Evolutionary conservation across 306 rosid species (phyloP).

Genomic region (Elaeagnus macrophylla): DNA sequence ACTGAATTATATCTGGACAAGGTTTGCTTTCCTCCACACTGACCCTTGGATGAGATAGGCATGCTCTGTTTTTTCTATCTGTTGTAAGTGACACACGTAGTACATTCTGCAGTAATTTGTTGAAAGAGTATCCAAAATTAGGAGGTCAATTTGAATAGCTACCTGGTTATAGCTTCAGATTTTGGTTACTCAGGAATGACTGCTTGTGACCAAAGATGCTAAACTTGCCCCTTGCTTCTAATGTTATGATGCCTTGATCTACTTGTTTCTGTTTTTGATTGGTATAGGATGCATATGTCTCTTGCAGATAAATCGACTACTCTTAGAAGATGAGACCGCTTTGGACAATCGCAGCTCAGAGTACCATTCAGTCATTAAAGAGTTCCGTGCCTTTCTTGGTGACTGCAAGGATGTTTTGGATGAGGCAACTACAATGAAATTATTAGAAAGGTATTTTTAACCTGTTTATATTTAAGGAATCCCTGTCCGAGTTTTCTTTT

Average conservation of each 20-base stretch:
- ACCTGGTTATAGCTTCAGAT: too few relatives aligned
- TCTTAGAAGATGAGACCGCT: constrained; percentile 86
- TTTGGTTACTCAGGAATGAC: too few relatives aligned
- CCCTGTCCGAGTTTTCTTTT: background rate
- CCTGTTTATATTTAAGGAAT: constrained; percentile 2
- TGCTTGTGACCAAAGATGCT: background rate
- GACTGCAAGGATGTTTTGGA: constrained; percentile 92
- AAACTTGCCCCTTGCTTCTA: background rate
- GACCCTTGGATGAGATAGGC: constrained; percentile 17
- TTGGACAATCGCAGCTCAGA: constrained; percentile 54
- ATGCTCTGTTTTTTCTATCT: constrained; percentile 12
- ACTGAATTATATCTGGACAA: constrained; percentile 94
- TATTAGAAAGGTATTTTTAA: constrained; percentile 57
- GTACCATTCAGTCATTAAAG: constrained; percentile 67
- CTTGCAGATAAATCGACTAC: constrained; percentile 74
- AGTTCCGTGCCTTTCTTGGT: constrained; percentile 90
- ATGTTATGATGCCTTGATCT: constrained; percentile 3
- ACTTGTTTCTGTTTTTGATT: constrained; percentile 13
- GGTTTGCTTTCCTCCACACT: too few relatives aligned
- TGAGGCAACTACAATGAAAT: constrained; percentile 89
- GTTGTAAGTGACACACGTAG: too few relatives aligned
- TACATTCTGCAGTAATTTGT: too few relatives aligned
- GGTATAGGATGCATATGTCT: constrained; percentile 21
- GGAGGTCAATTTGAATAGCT: too few relatives aligned
- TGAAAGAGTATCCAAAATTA: too few relatives aligned